Evolutionary conservation across 495 filamentous ascomycete species (phyloP).

Genomic region (Annulohypoxylon moriforme): DNA sequence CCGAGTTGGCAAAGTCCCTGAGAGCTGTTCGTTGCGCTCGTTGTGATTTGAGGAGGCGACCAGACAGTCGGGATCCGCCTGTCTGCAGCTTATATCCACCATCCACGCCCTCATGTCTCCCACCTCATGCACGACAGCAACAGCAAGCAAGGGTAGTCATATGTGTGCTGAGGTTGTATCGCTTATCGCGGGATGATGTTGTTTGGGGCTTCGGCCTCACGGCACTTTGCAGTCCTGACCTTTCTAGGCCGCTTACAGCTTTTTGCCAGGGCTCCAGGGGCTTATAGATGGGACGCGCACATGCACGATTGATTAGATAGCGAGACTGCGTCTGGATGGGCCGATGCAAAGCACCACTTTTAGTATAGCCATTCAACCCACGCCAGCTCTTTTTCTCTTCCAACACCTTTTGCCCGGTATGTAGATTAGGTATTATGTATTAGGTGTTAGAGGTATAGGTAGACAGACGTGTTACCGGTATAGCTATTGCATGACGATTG

Average conservation of each 20-base stretch:
- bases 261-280: no score
- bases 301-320: slow-evolving; percentile 47
- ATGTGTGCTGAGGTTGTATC: slow-evolving; percentile 30
- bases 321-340: slow-evolving; percentile 32
- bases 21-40: slow-evolving; percentile 3
- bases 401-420: background rate
- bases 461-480: background rate
- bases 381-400: background rate
- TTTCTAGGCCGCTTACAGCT: slow-evolving; percentile 39
- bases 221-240: slow-evolving; percentile 36
- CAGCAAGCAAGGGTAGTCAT: background rate
- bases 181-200: slow-evolving; percentile 42
- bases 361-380: background rate
- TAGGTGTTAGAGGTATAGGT: background rate
- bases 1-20: slow-evolving; percentile 11
- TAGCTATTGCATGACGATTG: slow-evolving; percentile 3
- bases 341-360: slow-evolving; percentile 44
- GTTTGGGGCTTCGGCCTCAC: slow-evolving; percentile 31
- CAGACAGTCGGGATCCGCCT: slow-evolving; percentile 36
- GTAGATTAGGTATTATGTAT: no score
- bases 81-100: slow-evolving; percentile 33
- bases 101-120: background rate
- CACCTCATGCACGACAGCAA: background rate
- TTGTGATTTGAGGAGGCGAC: slow-evolving; percentile 39
- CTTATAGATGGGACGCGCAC: slow-evolving; percentile 21